Base-by-base conservation (phyloP, 352 stramenopile genomes). In the Phytophthora lateralis region DNA sequence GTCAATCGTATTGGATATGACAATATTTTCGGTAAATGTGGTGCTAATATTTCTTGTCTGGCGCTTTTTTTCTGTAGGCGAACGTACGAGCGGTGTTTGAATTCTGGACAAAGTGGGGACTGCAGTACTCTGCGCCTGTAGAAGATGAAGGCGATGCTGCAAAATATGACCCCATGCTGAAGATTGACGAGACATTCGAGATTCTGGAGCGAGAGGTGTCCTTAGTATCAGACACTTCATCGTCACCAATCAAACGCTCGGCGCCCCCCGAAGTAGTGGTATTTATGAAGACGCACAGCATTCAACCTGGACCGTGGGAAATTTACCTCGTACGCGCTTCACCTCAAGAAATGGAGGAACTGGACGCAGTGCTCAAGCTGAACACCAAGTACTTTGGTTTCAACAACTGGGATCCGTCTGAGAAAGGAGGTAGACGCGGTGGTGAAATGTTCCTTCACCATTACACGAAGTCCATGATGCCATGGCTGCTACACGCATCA, bases 401-500 rank as follows among this genome's bases (percentile, higher is more conserved):
- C 18, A 91, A 93, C 49, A 79, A 87, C 35, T 91, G 82, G 80
- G 72, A 90, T 54, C 63, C 80, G 15, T 76, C 78, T 0, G 84
- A 93, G 26, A 93, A 91, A 54, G 79, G 82, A 37, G 78, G 80
- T 18, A 70, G 83, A 51, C 70, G 78, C 24, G 81, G 72, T 50
- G 84, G 81, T 51, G 86, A 95, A 55, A 82, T 91, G 57, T 95
- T 95, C 56, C 43, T 95, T 53, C 80, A 93, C 50, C 82, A 93
- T 38, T 95, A 95, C 51, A 74, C 91, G 17, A 91, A 91, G 60
- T 80, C 74, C 4, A 80, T 93, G 53, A 90, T 94, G 75, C 70
- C 81, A 15, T 84, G 73, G 67, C 61, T 94, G 26, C 53, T 94
- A 7, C 76, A 90, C 37, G 76, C 81, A 52, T 86, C 76, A 18